Percentiles rank a stretch among this genome's conserved stretches.
phyloP scores from a whole-genome alignment of 1,139 yeast species.

The Protomyces gravidus region DNA sequence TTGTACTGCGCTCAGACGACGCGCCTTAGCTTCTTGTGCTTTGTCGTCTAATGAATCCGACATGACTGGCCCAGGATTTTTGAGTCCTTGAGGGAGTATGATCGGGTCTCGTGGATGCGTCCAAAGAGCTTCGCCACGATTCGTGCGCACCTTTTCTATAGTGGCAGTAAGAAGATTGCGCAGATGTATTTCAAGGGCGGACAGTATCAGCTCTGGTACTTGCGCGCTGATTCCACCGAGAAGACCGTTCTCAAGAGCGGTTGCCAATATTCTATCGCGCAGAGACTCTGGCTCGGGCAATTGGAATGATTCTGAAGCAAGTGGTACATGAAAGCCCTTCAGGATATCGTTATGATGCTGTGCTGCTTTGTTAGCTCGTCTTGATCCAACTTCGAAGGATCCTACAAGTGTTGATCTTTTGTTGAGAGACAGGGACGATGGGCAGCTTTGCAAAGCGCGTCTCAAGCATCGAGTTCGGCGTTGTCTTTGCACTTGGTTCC shows the following conservation, averaged over 20 bases:
- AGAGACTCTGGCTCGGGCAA: constrained; percentile 75
- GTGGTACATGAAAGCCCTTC: constrained; percentile 80
- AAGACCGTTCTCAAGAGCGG: constrained; percentile 87
- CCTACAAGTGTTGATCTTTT: constrained; percentile 38
- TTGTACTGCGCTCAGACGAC: not conserved
- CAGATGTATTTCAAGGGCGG: constrained; percentile 20
- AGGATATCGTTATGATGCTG: constrained; percentile 58
- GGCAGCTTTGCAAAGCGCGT: constrained; percentile 84
- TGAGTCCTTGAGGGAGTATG: not conserved
- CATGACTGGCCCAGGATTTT: not conserved
- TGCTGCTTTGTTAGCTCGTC: constrained; percentile 5
- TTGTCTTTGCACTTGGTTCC: constrained; percentile 10
- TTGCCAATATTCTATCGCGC: constrained; percentile 68
- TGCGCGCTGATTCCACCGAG: constrained; percentile 70
- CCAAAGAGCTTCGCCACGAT: constrained; percentile 12
- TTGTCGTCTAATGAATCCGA: not conserved
- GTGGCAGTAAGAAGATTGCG: constrained; percentile 22
- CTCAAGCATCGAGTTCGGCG: constrained; percentile 45
- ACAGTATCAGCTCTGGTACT: constrained; percentile 52
- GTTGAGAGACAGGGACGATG: constrained; percentile 69
- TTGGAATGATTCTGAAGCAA: constrained; percentile 72
- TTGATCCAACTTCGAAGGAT: not conserved
- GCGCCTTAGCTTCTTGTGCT: not conserved
- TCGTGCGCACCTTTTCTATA: constrained; percentile 4
- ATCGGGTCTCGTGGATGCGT: constrained; percentile 1